phyloP scores from a whole-genome alignment of 345 rosid species.

The Noccaea caerulescens region DNA sequence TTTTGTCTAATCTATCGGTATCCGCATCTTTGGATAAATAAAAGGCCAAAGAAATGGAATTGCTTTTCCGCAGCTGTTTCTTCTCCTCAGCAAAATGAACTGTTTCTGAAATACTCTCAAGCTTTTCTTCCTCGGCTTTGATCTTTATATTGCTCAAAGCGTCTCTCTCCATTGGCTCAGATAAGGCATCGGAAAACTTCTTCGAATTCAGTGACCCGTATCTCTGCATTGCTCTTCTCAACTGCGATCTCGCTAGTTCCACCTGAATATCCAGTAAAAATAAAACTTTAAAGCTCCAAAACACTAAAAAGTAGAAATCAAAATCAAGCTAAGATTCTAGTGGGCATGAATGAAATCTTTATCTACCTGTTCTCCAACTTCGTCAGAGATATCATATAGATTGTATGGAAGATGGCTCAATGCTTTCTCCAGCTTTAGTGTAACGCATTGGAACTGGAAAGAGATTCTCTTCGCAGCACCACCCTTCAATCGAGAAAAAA shows the following conservation, averaged over 20 bases:
- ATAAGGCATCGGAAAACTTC: slow-evolving; percentile 48
- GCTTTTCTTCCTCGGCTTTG: slow-evolving; percentile 44
- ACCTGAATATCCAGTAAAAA: slow-evolving; percentile 51
- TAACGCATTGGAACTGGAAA: slow-evolving; percentile 78
- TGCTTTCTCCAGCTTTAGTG: slow-evolving; percentile 85
- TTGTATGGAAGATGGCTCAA: slow-evolving; percentile 70
- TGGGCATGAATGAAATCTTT: not conserved
- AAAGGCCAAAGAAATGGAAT: slow-evolving; percentile 46
- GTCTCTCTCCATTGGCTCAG: slow-evolving; percentile 55
- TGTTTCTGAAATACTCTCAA: slow-evolving; percentile 40
- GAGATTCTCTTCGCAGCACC: slow-evolving; percentile 69
- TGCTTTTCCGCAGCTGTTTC: slow-evolving; percentile 38
- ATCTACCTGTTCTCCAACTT: slow-evolving; percentile 97
- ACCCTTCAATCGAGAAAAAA: slow-evolving; percentile 58
- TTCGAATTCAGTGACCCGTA: slow-evolving; percentile 63
- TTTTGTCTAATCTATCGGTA: slow-evolving; percentile 47
- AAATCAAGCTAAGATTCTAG: not conserved
- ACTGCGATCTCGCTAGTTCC: slow-evolving; percentile 73
- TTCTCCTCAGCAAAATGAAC: slow-evolving; percentile 34
- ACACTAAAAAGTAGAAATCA: slow-evolving; percentile 1
- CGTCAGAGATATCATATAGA: slow-evolving; percentile 81
- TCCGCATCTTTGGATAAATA: slow-evolving; percentile 47
- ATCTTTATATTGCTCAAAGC: slow-evolving; percentile 44
- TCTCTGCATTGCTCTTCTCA: slow-evolving; percentile 80
- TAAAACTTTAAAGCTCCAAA: not conserved